Conservation (phyloP, 768 basidiomycete genomes). For the Xerocomellus chrysenteron region DNA sequence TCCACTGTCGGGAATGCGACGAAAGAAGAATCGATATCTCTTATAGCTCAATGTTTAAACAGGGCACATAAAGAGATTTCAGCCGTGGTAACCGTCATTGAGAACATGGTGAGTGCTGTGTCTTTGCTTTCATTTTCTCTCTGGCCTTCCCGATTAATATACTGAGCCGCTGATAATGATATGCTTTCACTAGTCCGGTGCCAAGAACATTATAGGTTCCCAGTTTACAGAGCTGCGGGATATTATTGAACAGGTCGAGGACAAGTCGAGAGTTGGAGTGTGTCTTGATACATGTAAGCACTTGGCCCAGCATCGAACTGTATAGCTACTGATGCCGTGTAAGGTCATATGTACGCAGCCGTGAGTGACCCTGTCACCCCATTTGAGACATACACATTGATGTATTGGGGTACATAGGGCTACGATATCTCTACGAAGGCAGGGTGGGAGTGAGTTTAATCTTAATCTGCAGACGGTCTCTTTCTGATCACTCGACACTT, state of each 20-base stretch:
- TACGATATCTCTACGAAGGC: conserved; percentile 76
- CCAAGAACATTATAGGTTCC: conserved; percentile 76
- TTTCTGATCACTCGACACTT: background rate
- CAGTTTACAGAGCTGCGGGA: conserved; percentile 62
- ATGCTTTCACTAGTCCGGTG: conserved; percentile 56
- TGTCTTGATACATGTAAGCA: conserved; percentile 81
- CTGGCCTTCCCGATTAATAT: background rate
- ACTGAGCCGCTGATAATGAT: background rate
- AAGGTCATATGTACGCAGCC: conserved; percentile 79
- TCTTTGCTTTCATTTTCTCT: background rate
- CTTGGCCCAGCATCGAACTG: background rate
- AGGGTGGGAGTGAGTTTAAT: conserved; percentile 61
- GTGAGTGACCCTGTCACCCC: conserved; percentile 52
- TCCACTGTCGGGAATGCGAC: conserved; percentile 75
- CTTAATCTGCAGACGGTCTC: background rate
- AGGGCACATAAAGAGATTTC: conserved; percentile 63
- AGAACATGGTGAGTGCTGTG: conserved; percentile 68
- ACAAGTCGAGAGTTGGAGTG: conserved; percentile 75
- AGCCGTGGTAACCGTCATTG: conserved; percentile 63
- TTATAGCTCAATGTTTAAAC: conserved; percentile 74
- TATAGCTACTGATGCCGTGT: background rate
- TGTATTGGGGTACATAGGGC: conserved; percentile 44
- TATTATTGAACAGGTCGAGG: conserved; percentile 68
- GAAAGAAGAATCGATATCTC: conserved; percentile 54
- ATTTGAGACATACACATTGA: background rate